Percentiles rank a stretch among this genome's conserved stretches.
Conservation (phyloP, 768 basidiomycete genomes). For the Russula abietina region DNA sequence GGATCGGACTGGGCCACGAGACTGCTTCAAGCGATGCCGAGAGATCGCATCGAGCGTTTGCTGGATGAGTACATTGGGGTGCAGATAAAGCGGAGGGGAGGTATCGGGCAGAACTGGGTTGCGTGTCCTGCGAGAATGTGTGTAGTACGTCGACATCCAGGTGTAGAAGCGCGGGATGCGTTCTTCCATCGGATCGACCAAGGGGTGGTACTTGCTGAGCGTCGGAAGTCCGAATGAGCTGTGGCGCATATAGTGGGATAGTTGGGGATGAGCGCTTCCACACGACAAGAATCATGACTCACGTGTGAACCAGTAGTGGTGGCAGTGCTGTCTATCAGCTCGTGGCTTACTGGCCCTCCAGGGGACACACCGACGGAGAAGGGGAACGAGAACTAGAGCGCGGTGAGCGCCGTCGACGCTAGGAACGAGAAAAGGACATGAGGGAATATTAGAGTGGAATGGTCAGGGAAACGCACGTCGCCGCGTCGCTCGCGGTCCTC, state of each 20-base stretch:
- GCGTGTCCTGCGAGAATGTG: slow-evolving; percentile 13
- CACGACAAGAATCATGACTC: slow-evolving; percentile 26
- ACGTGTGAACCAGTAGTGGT: slow-evolving; percentile 30
- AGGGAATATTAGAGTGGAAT: too few species aligned
- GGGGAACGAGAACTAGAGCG: too few species aligned
- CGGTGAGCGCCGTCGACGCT: too few species aligned
- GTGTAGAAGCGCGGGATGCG: slow-evolving; percentile 23
- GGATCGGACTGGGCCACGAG: slow-evolving; percentile 19
- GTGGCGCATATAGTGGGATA: slow-evolving; percentile 14
- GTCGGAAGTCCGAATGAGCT: slow-evolving; percentile 18
- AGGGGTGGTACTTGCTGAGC: slow-evolving; percentile 17
- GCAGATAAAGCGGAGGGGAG: slow-evolving; percentile 10
- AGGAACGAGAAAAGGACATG: too few species aligned
- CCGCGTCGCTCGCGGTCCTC: too few species aligned
- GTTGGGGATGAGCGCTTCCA: neutral
- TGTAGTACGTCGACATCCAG: slow-evolving; percentile 24
- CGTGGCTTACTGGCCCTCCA: slow-evolving; percentile 67
- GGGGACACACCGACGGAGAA: slow-evolving; percentile 62
- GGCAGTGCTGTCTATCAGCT: slow-evolving; percentile 37
- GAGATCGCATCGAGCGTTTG: slow-evolving; percentile 22
- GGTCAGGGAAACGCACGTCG: too few species aligned
- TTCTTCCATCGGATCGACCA: slow-evolving; percentile 16
- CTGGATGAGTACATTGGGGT: neutral
- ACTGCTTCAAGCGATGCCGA: slow-evolving; percentile 11
- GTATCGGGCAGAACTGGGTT: slow-evolving; percentile 15